Base-by-base conservation (phyloP, 306 rosid genomes). In the Sphenostylis stenocarpa region DNA sequence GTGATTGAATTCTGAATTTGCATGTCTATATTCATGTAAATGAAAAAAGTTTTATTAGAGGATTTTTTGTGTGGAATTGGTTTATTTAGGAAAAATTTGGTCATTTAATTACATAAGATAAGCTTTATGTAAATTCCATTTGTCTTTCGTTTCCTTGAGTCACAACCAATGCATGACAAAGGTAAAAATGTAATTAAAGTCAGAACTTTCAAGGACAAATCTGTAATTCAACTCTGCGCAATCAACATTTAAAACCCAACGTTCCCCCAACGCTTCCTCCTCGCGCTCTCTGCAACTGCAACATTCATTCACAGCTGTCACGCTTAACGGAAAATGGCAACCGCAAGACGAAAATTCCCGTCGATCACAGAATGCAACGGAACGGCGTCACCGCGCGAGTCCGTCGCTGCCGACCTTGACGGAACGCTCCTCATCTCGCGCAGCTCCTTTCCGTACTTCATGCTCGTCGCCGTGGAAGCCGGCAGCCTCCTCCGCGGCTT, bases 381-480 rank as follows among this genome's bases (percentile, higher is more conserved):
- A 6, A 63, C 66, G 63, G 4, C 79, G 47, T 23, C 85, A 23
- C 19, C 57, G 64, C 80, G 82, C 76, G 88, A 85, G 0, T 92
- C 97, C 0, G 77, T 95, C 12, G 98, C 98, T 0, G 97, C 97
- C 1, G 98, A 95, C 76, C 97, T 95, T 10, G 98, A 95, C 72
- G 98, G 97, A 7, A 92, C 98, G 33, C 92, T 92, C 13, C 89
- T 95, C 53, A 77, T 87, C 67, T 86, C 92, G 15, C 38, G 96
- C 0, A 95, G 98, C 77, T 92, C 97, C 0, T 77, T 95, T 10
- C 98, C 98, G 15, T 95, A 92, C 92, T 95, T 92, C 89, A 89
- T 95, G 95, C 97, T 95, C 2, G 87, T 95, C 16, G 98, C 98
- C 74, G 84, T 95, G 9, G 98, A 95, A 84, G 98, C 98, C 49